These are phyloP conservation scores for Groenewaldozyma auringiensis DNA, from an alignment of 1,139 yeast genomes.

Conservation along the genomic window DNA sequence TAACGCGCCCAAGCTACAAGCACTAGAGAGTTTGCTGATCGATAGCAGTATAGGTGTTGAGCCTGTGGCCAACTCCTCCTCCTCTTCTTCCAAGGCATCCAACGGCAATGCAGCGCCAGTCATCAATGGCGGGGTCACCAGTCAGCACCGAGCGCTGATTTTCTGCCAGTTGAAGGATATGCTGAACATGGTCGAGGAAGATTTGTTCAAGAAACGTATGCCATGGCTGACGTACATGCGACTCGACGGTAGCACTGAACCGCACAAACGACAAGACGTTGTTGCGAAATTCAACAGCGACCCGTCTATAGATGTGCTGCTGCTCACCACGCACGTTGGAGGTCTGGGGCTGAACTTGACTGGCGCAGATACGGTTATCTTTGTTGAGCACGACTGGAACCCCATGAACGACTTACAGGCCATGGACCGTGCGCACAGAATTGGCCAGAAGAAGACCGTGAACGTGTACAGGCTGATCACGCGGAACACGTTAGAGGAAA, in stretches of 20 bases:
- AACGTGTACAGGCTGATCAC: slow-evolving; percentile 91
- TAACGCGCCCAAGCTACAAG: slow-evolving; percentile 85
- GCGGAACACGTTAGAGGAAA: slow-evolving; percentile 87
- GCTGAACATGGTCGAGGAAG: slow-evolving; percentile 94
- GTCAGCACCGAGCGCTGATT: slow-evolving; percentile 91
- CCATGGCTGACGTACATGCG: slow-evolving; percentile 94
- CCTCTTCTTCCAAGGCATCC: slow-evolving; percentile 18
- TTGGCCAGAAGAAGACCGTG: slow-evolving; percentile 96
- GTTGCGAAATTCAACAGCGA: slow-evolving; percentile 91
- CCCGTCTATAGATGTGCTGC: slow-evolving; percentile 89
- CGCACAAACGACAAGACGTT: slow-evolving; percentile 83
- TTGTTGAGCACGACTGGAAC: slow-evolving; percentile 99
- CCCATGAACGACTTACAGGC: slow-evolving; percentile 99
- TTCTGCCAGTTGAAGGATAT: slow-evolving; percentile 96
- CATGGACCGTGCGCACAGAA: slow-evolving; percentile 97
- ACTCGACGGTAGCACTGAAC: slow-evolving; percentile 90
- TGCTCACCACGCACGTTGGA: slow-evolving; percentile 95
- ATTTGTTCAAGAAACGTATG: slow-evolving; percentile 70
- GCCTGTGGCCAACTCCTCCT: slow-evolving; percentile 25
- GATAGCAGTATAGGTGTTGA: slow-evolving; percentile 91
- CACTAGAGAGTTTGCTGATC: slow-evolving; percentile 67
- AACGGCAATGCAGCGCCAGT: slow-evolving; percentile 28
- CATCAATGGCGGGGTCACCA: slow-evolving; percentile 64
- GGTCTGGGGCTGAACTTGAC: slow-evolving; percentile 95
- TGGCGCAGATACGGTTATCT: slow-evolving; percentile 97